Base-by-base conservation (phyloP, 2,329 filamentous ascomycete species). In the Cladosporium sphaerospermum region DNA sequence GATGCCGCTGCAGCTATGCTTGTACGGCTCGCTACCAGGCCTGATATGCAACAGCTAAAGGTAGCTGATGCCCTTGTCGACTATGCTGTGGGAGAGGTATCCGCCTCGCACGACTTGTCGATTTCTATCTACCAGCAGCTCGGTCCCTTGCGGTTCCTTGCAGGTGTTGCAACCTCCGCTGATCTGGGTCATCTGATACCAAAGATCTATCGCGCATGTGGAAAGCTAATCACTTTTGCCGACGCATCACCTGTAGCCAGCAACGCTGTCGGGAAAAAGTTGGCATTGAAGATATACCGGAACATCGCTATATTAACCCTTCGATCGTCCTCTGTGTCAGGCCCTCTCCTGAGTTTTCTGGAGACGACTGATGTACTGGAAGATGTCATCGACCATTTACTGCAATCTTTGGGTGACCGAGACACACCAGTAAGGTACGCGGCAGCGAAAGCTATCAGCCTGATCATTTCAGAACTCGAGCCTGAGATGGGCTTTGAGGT, bases 341-440 rank as follows among this genome's bases (percentile, higher is more conserved):
- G 59, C 0, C 54, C 62, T 3, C 50, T 64, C 7, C 49, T 64
- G 13, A 54, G 57, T 39, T 64, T 67, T 43, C 43, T 67, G 2
- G 71, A 77, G 49, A 57, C 66, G 2, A 70, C 67, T 2, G 61
- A 63, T 14, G 61, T 66, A 69, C 53, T 95, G 13, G 92, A 97
- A 71, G 84, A 85, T 31, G 81, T 87, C 4, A 89, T 99, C 60
- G 87, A 90, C 51, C 84, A 88, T 62, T 77, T 96, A 3, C 78
- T 99, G 2, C 85, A 89, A 55, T 79, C 80, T 10, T 75, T 97
- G 1, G 83, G 83, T 2, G 93, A 99, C 67, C 88, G 88, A 56
- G 91, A 97, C 63, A 96, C 91, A 0, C 89, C 90, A 0, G 91
- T 99, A 10, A 80, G 93, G 36, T 82, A 96, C 62, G 87, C 92